Evolutionary conservation across 352 stramenopile genomes (phyloP), one percentile per base, ranked within the genome.

Genomic region (Thalassiosira mediterranea): DNA sequence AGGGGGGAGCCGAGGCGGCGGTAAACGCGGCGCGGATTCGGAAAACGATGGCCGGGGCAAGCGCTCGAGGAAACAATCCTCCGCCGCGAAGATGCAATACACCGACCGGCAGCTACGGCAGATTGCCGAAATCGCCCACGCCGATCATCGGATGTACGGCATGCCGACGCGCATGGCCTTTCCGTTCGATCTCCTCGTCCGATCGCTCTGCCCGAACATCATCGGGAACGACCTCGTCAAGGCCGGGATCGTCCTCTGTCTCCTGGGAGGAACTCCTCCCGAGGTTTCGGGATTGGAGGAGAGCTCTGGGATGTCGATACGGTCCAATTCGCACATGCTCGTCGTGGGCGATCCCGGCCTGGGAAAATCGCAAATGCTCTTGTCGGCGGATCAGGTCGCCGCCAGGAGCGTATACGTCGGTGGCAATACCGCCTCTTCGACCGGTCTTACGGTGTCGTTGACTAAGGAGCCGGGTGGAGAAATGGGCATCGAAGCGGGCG

Each of bases 171-270:
- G 96, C 52, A 79, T 79, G 67, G 85, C 89, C 3, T 92, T 93
- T 71, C 83, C 88, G 0, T 98, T 99, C 57, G 95, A 97, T 72
- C 90, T 98, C 0, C 83, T 98, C 3, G 95, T 99, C 7, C 88
- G 95, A 59, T 97, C 95, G 8, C 72, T 99, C 3, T 98, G 95
- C 76, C 97, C 97, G 11, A 88, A 88, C 10, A 99, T 99, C 63
- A 98, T 97, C 83, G 96, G 97, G 40, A 97, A 99, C 75, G 95
- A 99, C 71, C 78, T 98, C 47, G 96, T 98, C n/a, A 99, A 99
- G 85, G 89, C 88, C 15, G 96, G 96, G 0, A 89, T 99, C 8
- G 78, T 98, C n/a, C 86, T 99, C 2, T 95, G 91, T 42, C 85
- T 99, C 3, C 91, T 98, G 25, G 96, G 96, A 17, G 96, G 96